phyloP scores from a whole-genome alignment of 371 early-diverging fungal species.

The Basidiobolus meristosporus region DNA sequence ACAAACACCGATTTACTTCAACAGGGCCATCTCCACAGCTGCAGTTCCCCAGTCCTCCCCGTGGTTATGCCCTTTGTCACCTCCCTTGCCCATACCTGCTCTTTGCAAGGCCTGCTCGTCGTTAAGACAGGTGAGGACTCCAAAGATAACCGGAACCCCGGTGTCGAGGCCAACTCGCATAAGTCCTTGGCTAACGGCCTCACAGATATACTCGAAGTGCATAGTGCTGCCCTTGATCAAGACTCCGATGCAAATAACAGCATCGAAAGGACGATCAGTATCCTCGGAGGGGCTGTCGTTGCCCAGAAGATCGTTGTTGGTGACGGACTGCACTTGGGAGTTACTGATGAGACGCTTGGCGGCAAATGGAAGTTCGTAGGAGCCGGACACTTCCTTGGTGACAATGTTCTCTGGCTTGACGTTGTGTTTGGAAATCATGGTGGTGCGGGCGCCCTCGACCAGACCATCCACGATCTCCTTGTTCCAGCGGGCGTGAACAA shows the following conservation, averaged over 20 bases:
- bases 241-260: conserved; percentile 84
- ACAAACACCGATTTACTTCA: too few relatives aligned
- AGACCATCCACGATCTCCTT: conserved; percentile 56
- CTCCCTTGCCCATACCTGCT: conserved; percentile 33
- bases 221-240: conserved; percentile 93
- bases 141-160: conserved; percentile 81
- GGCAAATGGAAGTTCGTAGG: conserved; percentile 89
- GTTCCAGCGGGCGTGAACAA: conserved; percentile 93
- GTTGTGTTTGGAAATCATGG: conserved; percentile 35
- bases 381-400: conserved; percentile 69
- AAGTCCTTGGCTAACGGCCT: conserved; percentile 73
- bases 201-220: conserved; percentile 95
- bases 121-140: conserved; percentile 83
- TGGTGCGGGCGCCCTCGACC: conserved; percentile 44
- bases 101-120: conserved; percentile 83
- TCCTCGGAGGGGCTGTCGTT: conserved; percentile 8
- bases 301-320: conserved; percentile 30
- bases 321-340: conserved; percentile 33
- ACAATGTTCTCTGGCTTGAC: conserved; percentile 55
- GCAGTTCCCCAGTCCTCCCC: conserved; percentile 91
- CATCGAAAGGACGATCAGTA: conserved; percentile 39
- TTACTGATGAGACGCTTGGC: conserved; percentile 52
- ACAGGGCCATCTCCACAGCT: conserved; percentile 85
- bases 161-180: conserved; percentile 85
- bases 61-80: conserved; percentile 70